Evolutionary conservation across 768 basidiomycete genomes (phyloP).

Genomic region (Kwoniella mangroviensis): DNA sequence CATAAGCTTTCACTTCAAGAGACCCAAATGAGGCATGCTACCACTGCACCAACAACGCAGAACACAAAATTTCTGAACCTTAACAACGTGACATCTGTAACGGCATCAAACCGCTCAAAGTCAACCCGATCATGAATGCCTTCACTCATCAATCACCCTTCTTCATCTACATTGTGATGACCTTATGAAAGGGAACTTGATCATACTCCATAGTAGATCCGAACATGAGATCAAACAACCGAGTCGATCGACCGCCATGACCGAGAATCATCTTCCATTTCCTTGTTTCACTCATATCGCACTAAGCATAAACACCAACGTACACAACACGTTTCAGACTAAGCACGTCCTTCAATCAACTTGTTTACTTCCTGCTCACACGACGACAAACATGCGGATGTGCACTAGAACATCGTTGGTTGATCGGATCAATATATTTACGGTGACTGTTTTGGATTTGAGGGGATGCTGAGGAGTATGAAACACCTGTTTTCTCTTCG

Average conservation of each 20-base stretch:
- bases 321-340: slow-evolving; percentile 10
- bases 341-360: slow-evolving; percentile 16
- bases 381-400: neutral
- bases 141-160: neutral
- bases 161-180: neutral
- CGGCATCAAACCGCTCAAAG: no score
- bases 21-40: slow-evolving; percentile 20
- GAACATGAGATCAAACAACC: neutral
- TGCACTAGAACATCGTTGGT: neutral
- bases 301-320: neutral
- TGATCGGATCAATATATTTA: neutral
- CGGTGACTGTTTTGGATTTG: neutral
- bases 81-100: no score
- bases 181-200: no score
- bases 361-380: neutral
- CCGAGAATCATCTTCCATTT: neutral
- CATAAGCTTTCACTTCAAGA: no score
- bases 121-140: no score
- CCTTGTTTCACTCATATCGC: neutral
- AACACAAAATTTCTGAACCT: neutral
- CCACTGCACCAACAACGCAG: slow-evolving; percentile 7
- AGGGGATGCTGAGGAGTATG: neutral
- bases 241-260: neutral
- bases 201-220: neutral
- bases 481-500: neutral